Base-by-base conservation (phyloP, 805 yeast species). In the Kodamaea lidongshanica region DNA sequence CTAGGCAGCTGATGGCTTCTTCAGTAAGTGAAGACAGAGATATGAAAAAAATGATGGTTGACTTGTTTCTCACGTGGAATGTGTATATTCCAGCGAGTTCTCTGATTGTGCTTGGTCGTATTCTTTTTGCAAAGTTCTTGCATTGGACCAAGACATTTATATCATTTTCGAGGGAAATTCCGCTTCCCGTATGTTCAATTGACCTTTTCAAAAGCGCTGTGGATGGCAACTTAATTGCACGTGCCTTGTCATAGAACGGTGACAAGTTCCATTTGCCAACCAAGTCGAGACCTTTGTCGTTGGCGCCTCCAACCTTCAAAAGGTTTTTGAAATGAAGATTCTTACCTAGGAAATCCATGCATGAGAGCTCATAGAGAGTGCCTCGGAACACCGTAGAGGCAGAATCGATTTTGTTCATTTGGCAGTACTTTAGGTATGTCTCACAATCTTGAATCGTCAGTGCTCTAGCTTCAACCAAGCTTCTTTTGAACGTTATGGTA, bases 281-380 rank as follows among this genome's bases (percentile, higher is more conserved):
- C 4, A 76, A 45, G 43, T 76, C 82, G 4, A 75, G 54, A 0
- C 82, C 82, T 30, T 67, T 60, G 40, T 76, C 82, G 28, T 65
- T 63, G 2, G 74, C 57, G 1, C 80, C 78, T 1, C 82, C 82
- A 22, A 59, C 64, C 23, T 71, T 65, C 2, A 56, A 37, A 26
- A 73, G 33, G 19, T 58, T 45, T 10, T 44, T 41, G 25, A 71
- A 56, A 12, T 58, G 48, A 15, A 73, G 54, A n/a, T 49, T 40
- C 2, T 50, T 28, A 34, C 58, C 55, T 4, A 76, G 48, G 19
- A 61, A 53, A 4, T 54, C 53, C 38, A 65, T 56, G 16, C 67
- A 57, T 2, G 61, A 46, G 12, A 72, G 48, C 38, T 76, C 83
- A 41, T 74, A 76, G 19, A 74, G 39, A 0, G 77, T 72, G 3